These are phyloP conservation scores for Aspergillus arachidicola DNA, from an alignment of 2,329 filamentous ascomycete species.

Conservation along the genomic window DNA sequence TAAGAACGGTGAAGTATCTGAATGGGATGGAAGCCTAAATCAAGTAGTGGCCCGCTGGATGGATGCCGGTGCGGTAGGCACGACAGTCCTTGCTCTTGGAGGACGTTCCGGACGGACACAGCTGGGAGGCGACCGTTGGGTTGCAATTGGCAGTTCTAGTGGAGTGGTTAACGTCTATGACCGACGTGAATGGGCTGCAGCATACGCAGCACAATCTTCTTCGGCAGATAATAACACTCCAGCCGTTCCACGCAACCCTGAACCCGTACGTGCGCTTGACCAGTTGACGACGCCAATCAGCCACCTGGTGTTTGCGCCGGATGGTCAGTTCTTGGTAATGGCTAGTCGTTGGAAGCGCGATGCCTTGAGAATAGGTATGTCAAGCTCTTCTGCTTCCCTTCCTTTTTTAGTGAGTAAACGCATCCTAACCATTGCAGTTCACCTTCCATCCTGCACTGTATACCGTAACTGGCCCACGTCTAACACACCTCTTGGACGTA, in stretches of 20 bases:
- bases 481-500: conserved; percentile 81
- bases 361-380: conserved; percentile 68
- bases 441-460: conserved; percentile 88
- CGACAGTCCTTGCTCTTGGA: conserved; percentile 79
- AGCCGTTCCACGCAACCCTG: conserved; percentile 66
- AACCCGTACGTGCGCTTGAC: conserved; percentile 73
- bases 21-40: conserved; percentile 73
- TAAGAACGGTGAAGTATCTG: conserved; percentile 85
- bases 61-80: conserved; percentile 86
- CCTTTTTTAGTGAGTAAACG: neutral
- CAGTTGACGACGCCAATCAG: conserved; percentile 87
- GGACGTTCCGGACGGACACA: conserved; percentile 41
- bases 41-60: conserved; percentile 80
- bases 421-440: conserved; percentile 54
- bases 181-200: conserved; percentile 62
- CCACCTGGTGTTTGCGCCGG: conserved; percentile 77
- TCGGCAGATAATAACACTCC: conserved; percentile 33
- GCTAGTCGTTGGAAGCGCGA: conserved; percentile 86
- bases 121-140: conserved; percentile 79
- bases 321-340: conserved; percentile 87
- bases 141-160: conserved; percentile 80
- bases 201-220: conserved; percentile 37
- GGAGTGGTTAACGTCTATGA: conserved; percentile 96
- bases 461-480: conserved; percentile 97
- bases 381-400: neutral